A percentile compares a stretch with the other conserved stretches of the same genome.
phyloP scores from a whole-genome alignment of 1,139 yeast species.

The Taphrina pruni region DNA sequence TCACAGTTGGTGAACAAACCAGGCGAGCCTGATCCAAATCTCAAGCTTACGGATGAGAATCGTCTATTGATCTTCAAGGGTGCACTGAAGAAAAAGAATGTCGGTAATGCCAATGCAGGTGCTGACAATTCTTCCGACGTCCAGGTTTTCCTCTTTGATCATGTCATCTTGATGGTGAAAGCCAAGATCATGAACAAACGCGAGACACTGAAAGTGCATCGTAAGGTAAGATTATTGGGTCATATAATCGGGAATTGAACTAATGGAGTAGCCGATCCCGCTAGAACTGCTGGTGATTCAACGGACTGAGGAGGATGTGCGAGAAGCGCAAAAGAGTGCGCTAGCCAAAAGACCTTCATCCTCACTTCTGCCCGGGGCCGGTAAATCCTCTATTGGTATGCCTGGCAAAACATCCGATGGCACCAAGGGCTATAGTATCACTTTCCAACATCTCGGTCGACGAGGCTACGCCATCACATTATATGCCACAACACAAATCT shows the following conservation, averaged over 20 bases:
- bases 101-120: conserved; percentile 52
- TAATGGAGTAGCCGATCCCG: conserved; percentile 70
- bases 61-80: conserved; percentile 81
- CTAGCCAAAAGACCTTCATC: conserved; percentile 56
- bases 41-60: conserved; percentile 80
- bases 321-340: conserved; percentile 54
- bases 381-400: conserved; percentile 36
- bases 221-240: conserved; percentile 55
- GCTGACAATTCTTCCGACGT: conserved; percentile 75
- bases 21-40: conserved; percentile 80
- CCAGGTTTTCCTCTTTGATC: conserved; percentile 83
- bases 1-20: conserved; percentile 72
- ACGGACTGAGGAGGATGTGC: conserved; percentile 74
- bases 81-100: conserved; percentile 72
- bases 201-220: conserved; percentile 88
- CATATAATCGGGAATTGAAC: background rate
- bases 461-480: conserved; percentile 72
- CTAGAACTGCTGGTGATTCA: conserved; percentile 78
- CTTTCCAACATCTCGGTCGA: conserved; percentile 64
- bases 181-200: conserved; percentile 86
- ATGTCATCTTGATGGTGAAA: conserved; percentile 82
- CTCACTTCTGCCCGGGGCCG: conserved; percentile 54
- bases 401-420: conserved; percentile 44
- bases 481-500: conserved; percentile 68
- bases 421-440: conserved; percentile 54